Evolutionary conservation across 2,329 filamentous ascomycete species (phyloP), one percentile per base, ranked within the genome.

Genomic region (Diaporthe sp.): DNA sequence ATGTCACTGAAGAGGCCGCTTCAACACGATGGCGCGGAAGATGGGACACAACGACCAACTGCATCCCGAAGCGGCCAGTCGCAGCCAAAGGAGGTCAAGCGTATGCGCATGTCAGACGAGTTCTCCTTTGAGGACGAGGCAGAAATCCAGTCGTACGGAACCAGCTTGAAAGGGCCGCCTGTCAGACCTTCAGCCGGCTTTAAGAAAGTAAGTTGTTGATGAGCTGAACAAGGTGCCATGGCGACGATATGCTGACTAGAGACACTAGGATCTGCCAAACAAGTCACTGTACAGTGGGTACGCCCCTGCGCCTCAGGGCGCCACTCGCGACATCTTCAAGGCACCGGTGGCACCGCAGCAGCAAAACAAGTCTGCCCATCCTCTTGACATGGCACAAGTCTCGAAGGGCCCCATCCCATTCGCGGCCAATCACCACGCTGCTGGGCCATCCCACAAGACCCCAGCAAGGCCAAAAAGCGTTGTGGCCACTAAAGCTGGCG

Each of bases 341-440:
- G 85, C 89, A 10, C 91, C 72, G 22, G 88, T 93, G 66, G 92
- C 90, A 19, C 86, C 88, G 27, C 93, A 95, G 79, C 93, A 95
- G 79, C 92, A 94, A 77, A 89, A 91, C 78, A 92, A 93, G 81
- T 85, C 89, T 4, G 88, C 86, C 1, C 92, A 95, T 79, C 93
- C 94, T 2, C 86, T 95, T 80, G 94, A 97, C 78, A 95, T 96
- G 91, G 91, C 93, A n/a, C 94, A 96, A 80, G 92, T 96, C 75
- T 94, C 94, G 10, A 97, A 94, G 83, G 94, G 92, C n/a, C 92
- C 93, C 37, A 98, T 98, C 78, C 94, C 95, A 3, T 98, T 98
- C 80, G 95, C 95, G 9, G 90, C 96, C 27, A 91, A 91, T 75
- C 85, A 89, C 12, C 92, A 89, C 77, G 85, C 88, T 12, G 84